Conservation (phyloP, 148 eudicot species). For the Rhododendron ovatum region DNA sequence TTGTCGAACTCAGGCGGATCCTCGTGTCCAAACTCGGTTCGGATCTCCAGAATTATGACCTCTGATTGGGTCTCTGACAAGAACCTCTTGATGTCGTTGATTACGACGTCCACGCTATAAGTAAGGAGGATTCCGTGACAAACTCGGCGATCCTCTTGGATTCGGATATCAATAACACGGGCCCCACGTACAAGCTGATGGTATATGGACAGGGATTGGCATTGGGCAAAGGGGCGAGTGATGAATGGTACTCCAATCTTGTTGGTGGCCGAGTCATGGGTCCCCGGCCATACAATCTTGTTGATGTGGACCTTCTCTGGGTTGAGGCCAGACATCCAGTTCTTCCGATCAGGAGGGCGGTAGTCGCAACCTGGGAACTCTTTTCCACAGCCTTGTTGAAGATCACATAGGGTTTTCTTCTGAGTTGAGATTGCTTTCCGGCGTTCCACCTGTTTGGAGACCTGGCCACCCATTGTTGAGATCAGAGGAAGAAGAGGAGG, state of each 20-base stretch:
- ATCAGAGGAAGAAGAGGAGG: constrained; percentile 12
- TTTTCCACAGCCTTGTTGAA: constrained; percentile 41
- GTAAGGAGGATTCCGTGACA: constrained; percentile 81
- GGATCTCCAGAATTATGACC: constrained; percentile 76
- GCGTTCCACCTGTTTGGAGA: constrained; percentile 56
- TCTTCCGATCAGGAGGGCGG: constrained; percentile 57
- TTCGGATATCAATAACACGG: constrained; percentile 68
- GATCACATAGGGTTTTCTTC: constrained; percentile 50
- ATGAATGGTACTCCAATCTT: constrained; percentile 66
- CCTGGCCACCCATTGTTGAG: constrained; percentile 56
- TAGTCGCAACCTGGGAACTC: constrained; percentile 70
- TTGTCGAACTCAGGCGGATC: constrained; percentile 83
- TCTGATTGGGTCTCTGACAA: constrained; percentile 74
- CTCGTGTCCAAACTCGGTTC: constrained; percentile 81
- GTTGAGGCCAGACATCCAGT: constrained; percentile 74
- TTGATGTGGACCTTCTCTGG: constrained; percentile 48
- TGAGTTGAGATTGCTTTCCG: constrained; percentile 37
- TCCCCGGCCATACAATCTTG: constrained; percentile 88
- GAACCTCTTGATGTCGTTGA: constrained; percentile 61
- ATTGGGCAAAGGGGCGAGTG: constrained; percentile 84
- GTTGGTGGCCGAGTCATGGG: constrained; percentile 91
- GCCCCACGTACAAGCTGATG: constrained; percentile 67
- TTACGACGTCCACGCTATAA: constrained; percentile 65
- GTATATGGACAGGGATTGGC: constrained; percentile 79
- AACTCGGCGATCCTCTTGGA: constrained; percentile 66